These are phyloP conservation scores for Hysterium pulicare DNA, from an alignment of 2,329 filamentous ascomycete genomes.

Conservation along the genomic window DNA sequence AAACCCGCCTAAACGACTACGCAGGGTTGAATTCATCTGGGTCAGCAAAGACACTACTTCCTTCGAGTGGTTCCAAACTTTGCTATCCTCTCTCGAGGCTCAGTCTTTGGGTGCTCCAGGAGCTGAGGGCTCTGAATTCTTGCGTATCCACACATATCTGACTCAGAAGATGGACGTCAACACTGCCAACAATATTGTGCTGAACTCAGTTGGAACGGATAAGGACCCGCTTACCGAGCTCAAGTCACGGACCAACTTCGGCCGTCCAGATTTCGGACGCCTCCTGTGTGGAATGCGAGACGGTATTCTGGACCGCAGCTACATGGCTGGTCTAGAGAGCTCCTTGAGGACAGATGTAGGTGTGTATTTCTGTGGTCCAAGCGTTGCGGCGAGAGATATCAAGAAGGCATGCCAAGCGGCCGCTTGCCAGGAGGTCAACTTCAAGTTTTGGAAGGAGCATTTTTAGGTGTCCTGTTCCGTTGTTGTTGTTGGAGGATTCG, in stretches of 20 bases:
- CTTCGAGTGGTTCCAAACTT: constrained; percentile 98
- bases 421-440: constrained; percentile 75
- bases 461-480: constrained; percentile 37
- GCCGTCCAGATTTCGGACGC: constrained; percentile 80
- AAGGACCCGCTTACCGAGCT: constrained; percentile 91
- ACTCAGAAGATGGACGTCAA: constrained; percentile 91
- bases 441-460: constrained; percentile 99
- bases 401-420: constrained; percentile 73
- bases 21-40: constrained; percentile 98
- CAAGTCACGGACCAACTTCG: constrained; percentile 87
- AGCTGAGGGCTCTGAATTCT: constrained; percentile 71
- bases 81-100: constrained; percentile 83
- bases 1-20: constrained; percentile 83
- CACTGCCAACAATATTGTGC: constrained; percentile 91
- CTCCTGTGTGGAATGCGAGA: constrained; percentile 83
- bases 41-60: constrained; percentile 92
- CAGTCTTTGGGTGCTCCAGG: constrained; percentile 66
- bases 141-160: constrained; percentile 96
- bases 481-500: background rate
- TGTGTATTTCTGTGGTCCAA: constrained; percentile 97
- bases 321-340: constrained; percentile 76
- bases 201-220: constrained; percentile 87
- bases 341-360: constrained; percentile 80
- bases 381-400: constrained; percentile 75
- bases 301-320: constrained; percentile 80